Evolutionary conservation across 768 basidiomycete genomes (phyloP), one percentile per base, ranked within the genome.

Genomic region (Lactarius hatsudake): DNA sequence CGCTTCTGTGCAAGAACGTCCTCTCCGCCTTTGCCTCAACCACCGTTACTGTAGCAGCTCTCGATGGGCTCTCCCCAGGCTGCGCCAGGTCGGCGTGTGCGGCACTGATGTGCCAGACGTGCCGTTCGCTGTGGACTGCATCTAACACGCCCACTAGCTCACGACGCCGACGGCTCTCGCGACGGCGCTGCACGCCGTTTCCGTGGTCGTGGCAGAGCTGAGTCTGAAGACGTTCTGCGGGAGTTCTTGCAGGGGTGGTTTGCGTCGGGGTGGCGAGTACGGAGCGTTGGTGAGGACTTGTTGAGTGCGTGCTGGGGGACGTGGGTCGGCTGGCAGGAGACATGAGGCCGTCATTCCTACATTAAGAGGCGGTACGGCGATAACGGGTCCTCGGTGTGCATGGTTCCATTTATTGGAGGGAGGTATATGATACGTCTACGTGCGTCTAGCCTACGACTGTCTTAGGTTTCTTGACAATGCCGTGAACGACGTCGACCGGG

Each of bases 211-310:
- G 40, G 66, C 56, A 5, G 66, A 54, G 23, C 32, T 67, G 54
- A 63, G 8, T 72, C 73, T 38, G 73, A 74, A 60, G 76, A 76
- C 45, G 76, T 77, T 15, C 58, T 76, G 57, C 71, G 73, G 8
- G 73, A 72, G 36, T 77, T 77, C 43, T 48, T 77, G 34, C 34
- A 36, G 34, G 34, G 34, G 20, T 77, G 77, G 77, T 61, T 74
- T 8, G 51, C 17, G 55, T 43, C 64, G 7, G 65, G 62, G 48
- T 71, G 71, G 71, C 43, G 28, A 10, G 55, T 68, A 5, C 68
- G 69, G 67, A 68, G 69, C 5, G 40, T 69, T 28, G 61, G 45
- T 15, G 65, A 61, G 23, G 42, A 36, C 40, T n/a, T 62, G 40
- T 62, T 67, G 23, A 38, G n/a, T n/a, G n/a, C n/a, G 66, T 26